Evolutionary conservation across 2,329 filamentous ascomycete genomes (phyloP).

Genomic region (Meredithiella fracta): DNA sequence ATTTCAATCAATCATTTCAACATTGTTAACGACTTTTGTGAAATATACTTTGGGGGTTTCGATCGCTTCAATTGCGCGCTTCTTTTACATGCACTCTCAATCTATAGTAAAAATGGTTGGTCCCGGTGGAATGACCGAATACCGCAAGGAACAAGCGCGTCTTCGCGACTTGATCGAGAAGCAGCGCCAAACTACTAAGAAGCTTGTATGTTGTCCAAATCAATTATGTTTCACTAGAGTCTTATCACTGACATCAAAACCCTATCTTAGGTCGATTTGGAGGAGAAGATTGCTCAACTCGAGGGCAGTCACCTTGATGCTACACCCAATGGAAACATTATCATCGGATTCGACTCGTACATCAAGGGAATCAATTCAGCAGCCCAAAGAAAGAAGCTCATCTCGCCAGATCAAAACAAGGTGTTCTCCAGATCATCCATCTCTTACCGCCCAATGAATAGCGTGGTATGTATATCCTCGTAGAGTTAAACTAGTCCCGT

Average conservation of each 20-base stretch:
- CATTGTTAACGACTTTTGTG: too few species aligned
- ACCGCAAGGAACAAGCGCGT: conserved; percentile 33
- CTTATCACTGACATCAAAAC: conserved; percentile 14
- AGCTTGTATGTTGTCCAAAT: conserved; percentile 21
- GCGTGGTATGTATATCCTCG: conserved; percentile 20
- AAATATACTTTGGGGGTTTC: too few species aligned
- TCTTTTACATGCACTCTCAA: neutral
- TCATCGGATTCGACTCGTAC: conserved; percentile 95
- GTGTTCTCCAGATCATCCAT: conserved; percentile 56
- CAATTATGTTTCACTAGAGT: neutral
- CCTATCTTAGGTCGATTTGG: conserved; percentile 27
- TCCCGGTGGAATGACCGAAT: conserved; percentile 24
- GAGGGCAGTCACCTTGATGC: conserved; percentile 84
- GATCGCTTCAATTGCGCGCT: too few species aligned
- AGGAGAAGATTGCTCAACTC: conserved; percentile 69
- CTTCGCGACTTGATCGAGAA: conserved; percentile 33
- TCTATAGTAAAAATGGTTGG: conserved; percentile 9
- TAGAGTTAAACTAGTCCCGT: neutral
- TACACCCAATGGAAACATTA: conserved; percentile 81
- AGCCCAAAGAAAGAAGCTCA: conserved; percentile 46
- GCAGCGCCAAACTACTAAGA: conserved; percentile 24
- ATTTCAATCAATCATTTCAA: too few species aligned
- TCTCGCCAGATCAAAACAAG: conserved; percentile 51
- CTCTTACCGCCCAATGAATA: conserved; percentile 36
- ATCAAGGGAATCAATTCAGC: conserved; percentile 69